Evolutionary conservation across 1,284 basidiomycete genomes (phyloP).

Genomic region (Vanrija humicola): DNA sequence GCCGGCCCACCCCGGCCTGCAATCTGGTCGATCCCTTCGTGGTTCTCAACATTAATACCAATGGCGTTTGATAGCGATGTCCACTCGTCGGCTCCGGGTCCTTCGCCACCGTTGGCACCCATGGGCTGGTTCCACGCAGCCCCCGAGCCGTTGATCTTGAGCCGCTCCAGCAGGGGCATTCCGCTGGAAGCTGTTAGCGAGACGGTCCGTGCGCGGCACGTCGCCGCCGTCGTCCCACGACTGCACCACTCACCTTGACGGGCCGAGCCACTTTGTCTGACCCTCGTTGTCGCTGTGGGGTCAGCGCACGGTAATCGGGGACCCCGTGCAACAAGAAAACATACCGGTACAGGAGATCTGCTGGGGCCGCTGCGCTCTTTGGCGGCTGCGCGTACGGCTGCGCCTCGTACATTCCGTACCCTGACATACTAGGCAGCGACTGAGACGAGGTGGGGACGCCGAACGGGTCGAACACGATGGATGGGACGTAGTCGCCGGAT

Average conservation of each 20-base stretch:
- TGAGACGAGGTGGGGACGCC: constrained; percentile 10
- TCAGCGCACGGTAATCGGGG: not conserved
- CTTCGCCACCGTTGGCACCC: constrained; percentile 13
- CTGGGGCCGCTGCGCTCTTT: not conserved
- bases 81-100: constrained; percentile 27
- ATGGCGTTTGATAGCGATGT: constrained; percentile 32
- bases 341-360: constrained; percentile 25
- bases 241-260: constrained; percentile 7
- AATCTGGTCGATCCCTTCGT: constrained; percentile 7
- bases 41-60: constrained; percentile 23
- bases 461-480: constrained; percentile 14
- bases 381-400: too few species aligned
- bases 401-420: not conserved
- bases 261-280: constrained; percentile 36
- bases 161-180: constrained; percentile 32
- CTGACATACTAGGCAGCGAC: constrained; percentile 6
- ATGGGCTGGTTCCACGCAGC: constrained; percentile 8
- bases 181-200: constrained; percentile 14
- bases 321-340: not conserved
- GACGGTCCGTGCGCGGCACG: not conserved
- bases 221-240: constrained; percentile 3
- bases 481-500: constrained; percentile 11
- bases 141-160: constrained; percentile 20
- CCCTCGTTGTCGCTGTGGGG: constrained; percentile 23
- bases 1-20: not conserved